Conservation (phyloP, 768 basidiomycete species). For the Holtermannia corniformis region DNA sequence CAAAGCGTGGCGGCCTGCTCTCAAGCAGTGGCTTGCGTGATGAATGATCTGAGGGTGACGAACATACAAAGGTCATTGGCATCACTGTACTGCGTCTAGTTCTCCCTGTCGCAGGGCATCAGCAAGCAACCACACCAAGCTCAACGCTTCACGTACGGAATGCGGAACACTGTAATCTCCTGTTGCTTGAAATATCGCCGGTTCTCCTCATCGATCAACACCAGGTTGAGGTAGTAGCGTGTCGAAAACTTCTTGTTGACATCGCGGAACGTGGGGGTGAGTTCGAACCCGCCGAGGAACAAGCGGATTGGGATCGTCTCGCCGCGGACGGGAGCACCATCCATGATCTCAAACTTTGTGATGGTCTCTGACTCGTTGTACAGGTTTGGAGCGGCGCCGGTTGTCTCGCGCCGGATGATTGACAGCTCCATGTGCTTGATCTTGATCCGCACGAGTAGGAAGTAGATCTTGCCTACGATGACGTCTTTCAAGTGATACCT, state of each 20-base stretch:
- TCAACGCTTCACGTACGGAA: slow-evolving; percentile 47
- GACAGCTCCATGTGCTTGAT: slow-evolving; percentile 99
- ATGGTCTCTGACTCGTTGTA: slow-evolving; percentile 99
- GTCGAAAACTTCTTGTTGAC: slow-evolving; percentile 99
- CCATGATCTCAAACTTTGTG: slow-evolving; percentile 99
- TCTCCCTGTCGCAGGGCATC: neutral
- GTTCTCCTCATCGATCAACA: slow-evolving; percentile 97
- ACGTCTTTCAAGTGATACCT: slow-evolving; percentile 99
- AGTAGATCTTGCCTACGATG: slow-evolving; percentile 99
- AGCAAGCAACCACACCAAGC: neutral
- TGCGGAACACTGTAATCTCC: slow-evolving; percentile 85
- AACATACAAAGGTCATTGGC: neutral
- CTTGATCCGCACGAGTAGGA: slow-evolving; percentile 93
- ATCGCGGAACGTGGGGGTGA: slow-evolving; percentile 96
- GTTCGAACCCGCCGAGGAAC: slow-evolving; percentile 95
- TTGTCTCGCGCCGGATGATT: slow-evolving; percentile 94
- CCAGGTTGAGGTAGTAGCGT: slow-evolving; percentile 92
- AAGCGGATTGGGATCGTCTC: slow-evolving; percentile 97
- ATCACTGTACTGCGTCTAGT: neutral
- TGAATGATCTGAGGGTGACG: neutral
- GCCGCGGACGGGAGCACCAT: slow-evolving; percentile 93
- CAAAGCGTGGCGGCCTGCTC: neutral
- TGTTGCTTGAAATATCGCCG: slow-evolving; percentile 96
- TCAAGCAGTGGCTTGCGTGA: neutral
- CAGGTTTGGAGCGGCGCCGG: slow-evolving; percentile 94